phyloP scores from a whole-genome alignment of 1,284 basidiomycete species.

The Austroboletus niveus region DNA sequence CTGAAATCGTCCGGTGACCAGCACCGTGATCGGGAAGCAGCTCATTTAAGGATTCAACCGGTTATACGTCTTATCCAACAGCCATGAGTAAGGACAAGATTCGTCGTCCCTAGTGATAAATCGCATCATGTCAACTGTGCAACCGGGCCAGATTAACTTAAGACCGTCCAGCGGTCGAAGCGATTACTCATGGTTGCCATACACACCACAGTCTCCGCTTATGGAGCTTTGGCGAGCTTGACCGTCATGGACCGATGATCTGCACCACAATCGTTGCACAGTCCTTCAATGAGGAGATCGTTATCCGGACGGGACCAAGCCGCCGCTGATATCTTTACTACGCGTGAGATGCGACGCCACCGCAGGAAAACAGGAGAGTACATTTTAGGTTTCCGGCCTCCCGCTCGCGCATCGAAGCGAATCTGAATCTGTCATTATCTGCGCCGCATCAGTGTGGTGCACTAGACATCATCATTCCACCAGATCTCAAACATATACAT shows the following conservation, averaged over 20 bases:
- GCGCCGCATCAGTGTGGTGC: constrained; percentile 9
- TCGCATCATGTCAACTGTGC: background rate
- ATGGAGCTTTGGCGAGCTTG: too few relatives aligned
- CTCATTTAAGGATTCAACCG: constrained; percentile 5
- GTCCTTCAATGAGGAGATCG: background rate
- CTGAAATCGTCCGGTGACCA: constrained; percentile 1
- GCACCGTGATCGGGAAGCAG: constrained; percentile 9
- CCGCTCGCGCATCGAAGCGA: too few relatives aligned
- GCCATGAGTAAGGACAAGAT: background rate
- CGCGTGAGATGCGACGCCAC: constrained; percentile 18
- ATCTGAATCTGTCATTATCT: constrained; percentile 9
- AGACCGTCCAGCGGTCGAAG: background rate
- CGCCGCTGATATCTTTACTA: constrained; percentile 12
- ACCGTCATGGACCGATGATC: too few relatives aligned
- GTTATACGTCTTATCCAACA: constrained; percentile 6
- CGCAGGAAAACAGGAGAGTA: constrained; percentile 8
- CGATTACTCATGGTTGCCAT: constrained; percentile 3
- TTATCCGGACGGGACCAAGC: constrained; percentile 21
- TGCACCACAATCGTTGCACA: too few relatives aligned
- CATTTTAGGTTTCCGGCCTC: background rate
- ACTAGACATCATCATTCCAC: background rate
- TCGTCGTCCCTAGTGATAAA: background rate
- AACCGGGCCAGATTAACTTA: background rate
- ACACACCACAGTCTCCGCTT: background rate
- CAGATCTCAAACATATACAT: constrained; percentile 2